A percentile compares a stretch with the other conserved stretches of the same genome.
Conservation (phyloP, 768 basidiomycete species). For the Boletus rufocinnamomeus region DNA sequence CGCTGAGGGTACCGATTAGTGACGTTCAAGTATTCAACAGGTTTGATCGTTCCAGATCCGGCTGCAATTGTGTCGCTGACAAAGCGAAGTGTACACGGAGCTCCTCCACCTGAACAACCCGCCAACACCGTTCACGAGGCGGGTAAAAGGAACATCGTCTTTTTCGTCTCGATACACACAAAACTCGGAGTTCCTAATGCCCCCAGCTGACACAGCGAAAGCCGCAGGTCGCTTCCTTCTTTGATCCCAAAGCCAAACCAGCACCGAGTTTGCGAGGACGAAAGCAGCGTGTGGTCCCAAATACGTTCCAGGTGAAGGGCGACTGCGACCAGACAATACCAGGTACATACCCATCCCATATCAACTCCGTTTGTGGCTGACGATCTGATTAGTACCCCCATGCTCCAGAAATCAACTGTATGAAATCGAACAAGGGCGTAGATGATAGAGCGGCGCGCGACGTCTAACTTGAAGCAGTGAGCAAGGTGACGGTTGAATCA, state of each 20-base stretch:
- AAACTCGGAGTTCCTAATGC: too few species aligned
- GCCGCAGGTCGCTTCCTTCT: not conserved
- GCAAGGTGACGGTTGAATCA: too few species aligned
- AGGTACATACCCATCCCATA: too few species aligned
- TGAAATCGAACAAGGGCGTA: too few species aligned
- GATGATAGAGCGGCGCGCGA: too few species aligned
- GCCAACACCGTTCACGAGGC: not conserved
- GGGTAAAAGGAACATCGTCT: not conserved
- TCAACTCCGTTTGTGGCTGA: too few species aligned
- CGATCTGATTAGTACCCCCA: too few species aligned
- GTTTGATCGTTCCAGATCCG: not conserved
- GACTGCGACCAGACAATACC: too few species aligned
- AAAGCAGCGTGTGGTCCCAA: constrained; percentile 57
- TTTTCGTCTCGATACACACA: too few species aligned
- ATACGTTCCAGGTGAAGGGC: too few species aligned
- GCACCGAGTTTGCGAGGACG: constrained; percentile 59
- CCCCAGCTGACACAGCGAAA: not conserved
- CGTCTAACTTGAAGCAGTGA: too few species aligned
- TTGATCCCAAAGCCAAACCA: constrained; percentile 46
- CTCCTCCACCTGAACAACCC: not conserved
- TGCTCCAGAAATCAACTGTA: too few species aligned
- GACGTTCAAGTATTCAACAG: not conserved
- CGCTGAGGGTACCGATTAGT: not conserved
- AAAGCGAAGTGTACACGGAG: constrained; percentile 3
- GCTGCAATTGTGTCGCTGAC: constrained; percentile 8